Evolutionary conservation across 768 basidiomycete species (phyloP), one percentile per base, ranked within the genome.

Genomic region (Suillus variegatus): DNA sequence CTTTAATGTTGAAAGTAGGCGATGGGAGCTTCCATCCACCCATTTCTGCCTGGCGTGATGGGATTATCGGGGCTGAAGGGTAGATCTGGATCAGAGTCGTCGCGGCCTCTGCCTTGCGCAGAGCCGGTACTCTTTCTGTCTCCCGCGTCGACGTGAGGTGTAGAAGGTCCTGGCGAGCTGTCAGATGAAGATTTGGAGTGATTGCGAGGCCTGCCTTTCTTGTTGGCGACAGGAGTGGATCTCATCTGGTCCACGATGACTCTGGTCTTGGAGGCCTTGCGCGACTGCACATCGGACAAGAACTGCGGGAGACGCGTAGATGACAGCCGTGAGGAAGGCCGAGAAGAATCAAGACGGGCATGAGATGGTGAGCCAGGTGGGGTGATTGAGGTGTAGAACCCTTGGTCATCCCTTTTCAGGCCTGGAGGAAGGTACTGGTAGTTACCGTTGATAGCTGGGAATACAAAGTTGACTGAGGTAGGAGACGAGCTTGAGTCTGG

Each of bases 161-260:
- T 8, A 16, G 58, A 43, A 32, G 18, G 25, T 20, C 40, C 28
- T 32, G 58, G 9, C 25, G 57, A 41, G 12, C 25, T 60, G 41
- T 28, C 43, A 6, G 41, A 43, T 1, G 58, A 20, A 13, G 62
- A 63, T 65, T 68, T 69, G 35, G 67, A 51, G 16, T 63, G 69
- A 46, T 69, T 60, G 13, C 73, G 71, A 25, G 71, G 68, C 3
- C 52, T n/a, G 35, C 57, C 56, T 41, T 63, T 63, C 54, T 60
- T 60, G 20, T 9, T 28, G 13, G 35, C 2, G 14, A 70, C 61
- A 18, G 69, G 64, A 54, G 75, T 72, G 8, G 81, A 84, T 62
- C 85, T 82, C 47, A 88, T 72, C 43, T 81, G 80, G 67, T 88
- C 87, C 38, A 88, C 84, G 49, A 88, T 84, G 67, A 85, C 83